Percentiles rank a stretch among this genome's conserved stretches.
phyloP scores from a whole-genome alignment of 495 filamentous ascomycete genomes.

The Pyrenula aspistea region DNA sequence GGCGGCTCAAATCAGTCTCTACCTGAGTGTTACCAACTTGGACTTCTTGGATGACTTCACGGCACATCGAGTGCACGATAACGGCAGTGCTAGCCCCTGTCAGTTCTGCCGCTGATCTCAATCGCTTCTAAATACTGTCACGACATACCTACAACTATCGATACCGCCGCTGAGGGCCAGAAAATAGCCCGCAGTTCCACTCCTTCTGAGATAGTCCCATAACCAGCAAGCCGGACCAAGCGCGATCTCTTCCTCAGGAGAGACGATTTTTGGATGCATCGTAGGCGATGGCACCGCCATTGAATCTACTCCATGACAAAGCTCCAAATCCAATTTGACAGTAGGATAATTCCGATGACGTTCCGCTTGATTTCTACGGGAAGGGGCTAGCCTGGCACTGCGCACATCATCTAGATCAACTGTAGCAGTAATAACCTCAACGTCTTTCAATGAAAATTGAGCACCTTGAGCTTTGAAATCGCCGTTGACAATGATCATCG shows the following conservation, averaged over 20 bases:
- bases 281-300: conserved; percentile 26
- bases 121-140: background rate
- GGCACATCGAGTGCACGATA: conserved; percentile 70
- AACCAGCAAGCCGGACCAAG: conserved; percentile 62
- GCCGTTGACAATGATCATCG: conserved; percentile 68
- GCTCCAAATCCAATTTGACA: conserved; percentile 27
- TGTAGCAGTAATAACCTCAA: conserved; percentile 75
- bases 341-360: conserved; percentile 24
- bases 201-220: conserved; percentile 75
- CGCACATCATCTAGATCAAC: conserved; percentile 72
- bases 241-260: conserved; percentile 65
- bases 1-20: conserved; percentile 50
- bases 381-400: conserved; percentile 35
- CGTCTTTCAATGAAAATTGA: conserved; percentile 67
- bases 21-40: conserved; percentile 53
- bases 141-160: conserved; percentile 42
- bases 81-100: conserved; percentile 34
- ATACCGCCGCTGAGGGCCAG: conserved; percentile 65
- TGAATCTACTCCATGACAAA: conserved; percentile 23
- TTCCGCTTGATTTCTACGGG: conserved; percentile 45
- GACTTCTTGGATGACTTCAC: conserved; percentile 58
- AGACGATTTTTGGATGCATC: conserved; percentile 39
- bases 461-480: conserved; percentile 57
- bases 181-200: conserved; percentile 44
- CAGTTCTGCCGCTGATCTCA: background rate